Evolutionary conservation across 495 filamentous ascomycete species (phyloP).

Genomic region (Filosporella fistucella): DNA sequence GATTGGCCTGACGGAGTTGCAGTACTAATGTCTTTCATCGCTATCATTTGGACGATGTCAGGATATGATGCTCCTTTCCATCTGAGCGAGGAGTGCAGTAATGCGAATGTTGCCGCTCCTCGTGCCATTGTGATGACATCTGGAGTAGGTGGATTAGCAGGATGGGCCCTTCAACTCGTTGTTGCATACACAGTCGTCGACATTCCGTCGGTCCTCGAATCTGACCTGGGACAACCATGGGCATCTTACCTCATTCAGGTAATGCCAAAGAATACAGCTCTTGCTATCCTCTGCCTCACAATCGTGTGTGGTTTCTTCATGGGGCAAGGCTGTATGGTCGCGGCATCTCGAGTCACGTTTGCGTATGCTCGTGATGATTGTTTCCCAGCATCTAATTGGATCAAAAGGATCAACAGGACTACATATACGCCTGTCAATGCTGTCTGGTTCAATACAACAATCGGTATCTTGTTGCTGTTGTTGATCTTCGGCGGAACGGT

Average conservation of each 20-base stretch:
- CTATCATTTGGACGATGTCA: conserved; percentile 51
- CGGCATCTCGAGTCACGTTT: conserved; percentile 73
- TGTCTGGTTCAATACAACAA: conserved; percentile 64
- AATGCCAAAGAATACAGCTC: conserved; percentile 58
- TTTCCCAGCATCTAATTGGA: conserved; percentile 60
- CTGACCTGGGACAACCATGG: conserved; percentile 70
- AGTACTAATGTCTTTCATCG: conserved; percentile 73
- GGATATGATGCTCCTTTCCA: conserved; percentile 62
- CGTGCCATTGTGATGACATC: conserved; percentile 74
- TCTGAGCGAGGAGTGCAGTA: conserved; percentile 72
- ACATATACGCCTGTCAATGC: conserved; percentile 76
- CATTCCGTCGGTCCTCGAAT: conserved; percentile 55
- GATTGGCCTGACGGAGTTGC: conserved; percentile 68
- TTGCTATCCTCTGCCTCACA: conserved; percentile 64
- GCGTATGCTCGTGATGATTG: conserved; percentile 78
- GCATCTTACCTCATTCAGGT: conserved; percentile 71
- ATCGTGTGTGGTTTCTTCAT: conserved; percentile 76
- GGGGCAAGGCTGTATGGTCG: conserved; percentile 83
- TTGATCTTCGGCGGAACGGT: conserved; percentile 64
- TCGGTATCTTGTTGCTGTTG: conserved; percentile 61
- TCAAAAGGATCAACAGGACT: conserved; percentile 60
- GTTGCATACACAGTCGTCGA: conserved; percentile 78
- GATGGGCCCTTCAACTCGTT: conserved; percentile 73
- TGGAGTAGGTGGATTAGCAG: conserved; percentile 61
- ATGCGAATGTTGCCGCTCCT: conserved; percentile 69